A percentile compares a stretch with the other conserved stretches of the same genome.
Evolutionary conservation across 2,329 filamentous ascomycete genomes (phyloP).

Genomic region (Colletotrichum sansevieriae): DNA sequence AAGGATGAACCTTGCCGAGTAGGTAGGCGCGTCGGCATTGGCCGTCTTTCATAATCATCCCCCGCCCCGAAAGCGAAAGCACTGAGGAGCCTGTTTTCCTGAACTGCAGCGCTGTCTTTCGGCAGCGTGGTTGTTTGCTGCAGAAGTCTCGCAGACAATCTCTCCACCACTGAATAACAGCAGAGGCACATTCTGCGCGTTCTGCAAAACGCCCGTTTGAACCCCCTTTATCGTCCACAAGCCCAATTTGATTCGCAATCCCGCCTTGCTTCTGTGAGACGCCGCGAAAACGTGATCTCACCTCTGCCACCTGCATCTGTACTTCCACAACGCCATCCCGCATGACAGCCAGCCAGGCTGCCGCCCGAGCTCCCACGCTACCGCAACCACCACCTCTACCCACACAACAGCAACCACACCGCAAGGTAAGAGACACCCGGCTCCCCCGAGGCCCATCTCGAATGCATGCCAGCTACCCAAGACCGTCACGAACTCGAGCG

Average conservation of each 20-base stretch:
- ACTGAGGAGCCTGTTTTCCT: background rate
- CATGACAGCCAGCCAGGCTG: background rate
- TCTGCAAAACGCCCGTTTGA: slow-evolving; percentile 26
- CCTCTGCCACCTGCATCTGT: background rate
- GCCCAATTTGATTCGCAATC: slow-evolving; percentile 11
- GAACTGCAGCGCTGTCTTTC: too few species aligned
- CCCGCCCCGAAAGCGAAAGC: slow-evolving; percentile 20
- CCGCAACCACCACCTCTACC: background rate
- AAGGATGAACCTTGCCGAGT: slow-evolving; percentile 20
- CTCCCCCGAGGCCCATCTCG: slow-evolving; percentile 33
- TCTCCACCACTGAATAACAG: slow-evolving; percentile 13
- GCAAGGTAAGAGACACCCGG: background rate
- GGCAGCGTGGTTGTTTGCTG: background rate
- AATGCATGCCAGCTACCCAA: slow-evolving; percentile 32
- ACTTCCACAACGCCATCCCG: background rate
- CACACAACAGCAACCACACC: background rate
- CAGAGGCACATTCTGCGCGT: background rate
- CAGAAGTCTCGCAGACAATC: slow-evolving; percentile 21
- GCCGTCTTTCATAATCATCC: background rate
- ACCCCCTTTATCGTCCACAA: slow-evolving; percentile 23
- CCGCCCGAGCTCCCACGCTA: background rate
- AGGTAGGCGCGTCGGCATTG: background rate
- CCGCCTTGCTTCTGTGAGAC: slow-evolving; percentile 17
- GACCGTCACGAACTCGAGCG: slow-evolving; percentile 16
- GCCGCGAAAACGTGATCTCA: slow-evolving; percentile 14